Evolutionary conservation across 306 rosid genomes (phyloP), one percentile per base, ranked within the genome.

Genomic region (Fragaria nilgerrensis): DNA sequence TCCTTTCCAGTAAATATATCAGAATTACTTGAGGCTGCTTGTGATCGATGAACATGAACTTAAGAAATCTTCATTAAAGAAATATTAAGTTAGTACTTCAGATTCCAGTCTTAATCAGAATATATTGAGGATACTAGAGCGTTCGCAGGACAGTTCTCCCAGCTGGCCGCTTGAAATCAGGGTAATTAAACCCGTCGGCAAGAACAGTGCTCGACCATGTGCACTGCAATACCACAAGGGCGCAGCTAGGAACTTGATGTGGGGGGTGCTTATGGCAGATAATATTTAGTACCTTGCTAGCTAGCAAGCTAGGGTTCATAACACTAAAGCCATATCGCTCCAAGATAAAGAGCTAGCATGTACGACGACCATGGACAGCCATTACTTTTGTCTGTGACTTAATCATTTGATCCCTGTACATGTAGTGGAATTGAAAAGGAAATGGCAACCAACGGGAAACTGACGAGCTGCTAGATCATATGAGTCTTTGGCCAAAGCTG

Each of bases 191-290:
- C 37, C 23, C 17, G 43, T 9, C 16, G 43, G 59, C 36, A 27
- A 29, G 23, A 34, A 32, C 69, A 64, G 1, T 22, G 73, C 2
- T 29, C 37, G 58, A 52, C 58, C 58, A 70, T 70, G 74, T 47
- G 74, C 2, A 48, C 59, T 70, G 61, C 74, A 70, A 27, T 48
- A 70, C 53, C 74, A 45, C 19, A 20, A 5, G 19, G 37, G 66
- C 27, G 37, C 66, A 27, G 37, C 37, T 27, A 12, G 37, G 37
- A 29, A 62, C 68, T 27, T 14, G 41, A 29, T 62, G 41, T 15
- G 39, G 75, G 29, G 64, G 76, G 27, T 20, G 64, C 27, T 34
- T 58, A 72, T 72, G 34, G 75, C 62, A 0, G 75, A 61, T 10
- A 14, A 14, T 13, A 11, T 5, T 61, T 61, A 61, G 65, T 14